Evolutionary conservation across 345 rosid genomes (phyloP).

Genomic region (Brassica rapa): DNA sequence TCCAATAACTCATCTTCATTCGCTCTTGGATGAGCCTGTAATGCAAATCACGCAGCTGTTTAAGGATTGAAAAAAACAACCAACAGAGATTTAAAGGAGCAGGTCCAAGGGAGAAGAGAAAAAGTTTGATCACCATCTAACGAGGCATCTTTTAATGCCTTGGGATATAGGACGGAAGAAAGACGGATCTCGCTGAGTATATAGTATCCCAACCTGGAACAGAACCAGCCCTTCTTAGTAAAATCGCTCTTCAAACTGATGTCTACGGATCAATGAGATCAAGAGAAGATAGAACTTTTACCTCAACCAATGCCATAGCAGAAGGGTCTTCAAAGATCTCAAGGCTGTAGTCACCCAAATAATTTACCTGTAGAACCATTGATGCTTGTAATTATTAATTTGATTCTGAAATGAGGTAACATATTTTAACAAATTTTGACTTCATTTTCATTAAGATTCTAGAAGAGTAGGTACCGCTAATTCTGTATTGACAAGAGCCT

Average conservation of each 20-base stretch:
- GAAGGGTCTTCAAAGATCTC: slow-evolving; percentile 93
- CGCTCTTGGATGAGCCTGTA: slow-evolving; percentile 83
- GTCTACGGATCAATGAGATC: background rate
- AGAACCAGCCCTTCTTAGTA: slow-evolving; percentile 8
- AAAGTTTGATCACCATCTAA: slow-evolving; percentile 70
- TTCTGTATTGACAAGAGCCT: slow-evolving; percentile 67
- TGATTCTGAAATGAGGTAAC: background rate
- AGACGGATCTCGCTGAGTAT: slow-evolving; percentile 88
- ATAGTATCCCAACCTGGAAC: slow-evolving; percentile 84
- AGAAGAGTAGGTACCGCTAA: slow-evolving; percentile 56
- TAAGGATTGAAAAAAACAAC: background rate
- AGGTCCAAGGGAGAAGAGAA: slow-evolving; percentile 6
- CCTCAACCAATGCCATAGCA: slow-evolving; percentile 82
- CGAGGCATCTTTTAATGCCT: slow-evolving; percentile 87
- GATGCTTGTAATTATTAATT: background rate
- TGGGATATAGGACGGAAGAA: slow-evolving; percentile 81
- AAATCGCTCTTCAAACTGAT: background rate
- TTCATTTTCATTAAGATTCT: background rate
- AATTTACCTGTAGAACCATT: slow-evolving; percentile 59
- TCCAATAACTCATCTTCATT: slow-evolving; percentile 59
- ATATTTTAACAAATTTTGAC: background rate
- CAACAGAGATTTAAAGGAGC: slow-evolving; percentile 11
- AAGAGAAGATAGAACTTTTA: slow-evolving; percentile 31
- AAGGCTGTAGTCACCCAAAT: slow-evolving; percentile 82
- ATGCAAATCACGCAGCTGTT: background rate